phyloP scores from a whole-genome alignment of 106 monocot genomes.

The Acorus gramineus region DNA sequence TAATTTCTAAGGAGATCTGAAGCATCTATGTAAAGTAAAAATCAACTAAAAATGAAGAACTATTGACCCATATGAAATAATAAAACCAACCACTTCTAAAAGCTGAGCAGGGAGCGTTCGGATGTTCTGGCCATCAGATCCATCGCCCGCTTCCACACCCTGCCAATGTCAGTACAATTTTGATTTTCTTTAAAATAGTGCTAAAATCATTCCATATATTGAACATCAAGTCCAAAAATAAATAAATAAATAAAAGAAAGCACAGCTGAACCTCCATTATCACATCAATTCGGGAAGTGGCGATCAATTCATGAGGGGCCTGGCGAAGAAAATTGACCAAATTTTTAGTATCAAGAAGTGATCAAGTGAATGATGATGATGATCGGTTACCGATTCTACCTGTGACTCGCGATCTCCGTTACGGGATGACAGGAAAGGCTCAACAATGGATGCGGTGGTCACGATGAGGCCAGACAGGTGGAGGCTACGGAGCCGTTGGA shows the following conservation, averaged over 20 bases:
- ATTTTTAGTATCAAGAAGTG: neutral
- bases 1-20: neutral
- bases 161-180: conserved; percentile 1
- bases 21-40: neutral
- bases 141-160: conserved; percentile 7
- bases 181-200: too few species aligned
- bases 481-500: conserved; percentile 14
- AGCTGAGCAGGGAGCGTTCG: conserved; percentile 35
- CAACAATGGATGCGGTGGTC: conserved; percentile 56
- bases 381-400: neutral
- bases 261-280: too few species aligned
- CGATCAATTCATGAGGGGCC: too few species aligned
- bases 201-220: too few species aligned
- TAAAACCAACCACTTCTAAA: conserved; percentile 38
- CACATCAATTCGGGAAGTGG: too few species aligned
- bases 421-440: conserved; percentile 62
- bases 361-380: neutral
- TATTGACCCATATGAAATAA: neutral
- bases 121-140: conserved; percentile 6
- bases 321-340: neutral
- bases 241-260: too few species aligned
- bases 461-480: conserved; percentile 40
- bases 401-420: conserved; percentile 37
- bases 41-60: neutral
- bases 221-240: too few species aligned